These are phyloP conservation scores for Parmales sp. DNA, from an alignment of 108 stramenopile genomes.

Conservation along the genomic window DNA sequence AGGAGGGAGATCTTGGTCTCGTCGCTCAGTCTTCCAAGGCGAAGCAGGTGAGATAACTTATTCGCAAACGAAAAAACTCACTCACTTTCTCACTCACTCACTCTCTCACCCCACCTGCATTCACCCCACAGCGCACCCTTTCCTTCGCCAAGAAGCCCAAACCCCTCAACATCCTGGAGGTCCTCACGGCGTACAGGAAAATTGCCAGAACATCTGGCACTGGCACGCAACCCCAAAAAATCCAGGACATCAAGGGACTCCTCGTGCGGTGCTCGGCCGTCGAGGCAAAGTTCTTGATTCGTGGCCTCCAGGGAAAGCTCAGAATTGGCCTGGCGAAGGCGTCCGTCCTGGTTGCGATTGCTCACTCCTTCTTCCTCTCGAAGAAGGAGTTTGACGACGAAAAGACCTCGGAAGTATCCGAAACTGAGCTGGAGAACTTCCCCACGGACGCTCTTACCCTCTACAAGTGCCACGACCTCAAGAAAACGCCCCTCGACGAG, in stretches of 20 bases:
- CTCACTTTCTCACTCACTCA: too few relatives aligned
- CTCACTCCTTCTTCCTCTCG: slow-evolving; percentile 73
- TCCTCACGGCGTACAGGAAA: slow-evolving; percentile 51
- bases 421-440: not conserved
- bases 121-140: slow-evolving; percentile 83
- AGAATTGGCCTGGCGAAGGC: slow-evolving; percentile 86
- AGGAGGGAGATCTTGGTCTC: slow-evolving; percentile 83
- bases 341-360: slow-evolving; percentile 87
- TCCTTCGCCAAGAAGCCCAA: slow-evolving; percentile 53
- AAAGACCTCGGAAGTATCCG: not conserved
- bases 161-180: slow-evolving; percentile 44
- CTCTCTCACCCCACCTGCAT: too few relatives aligned
- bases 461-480: not conserved
- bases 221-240: slow-evolving; percentile 81
- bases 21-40: slow-evolving; percentile 73
- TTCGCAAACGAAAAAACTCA: too few relatives aligned
- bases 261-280: slow-evolving; percentile 55
- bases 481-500: slow-evolving; percentile 42
- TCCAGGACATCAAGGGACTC: slow-evolving; percentile 81
- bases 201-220: slow-evolving; percentile 72
- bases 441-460: not conserved
- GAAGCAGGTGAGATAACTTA: slow-evolving; percentile 79
- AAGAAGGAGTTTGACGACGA: slow-evolving; percentile 29
- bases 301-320: slow-evolving; percentile 96
- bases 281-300: slow-evolving; percentile 92